Conservation (phyloP, 2,329 filamentous ascomycete species). For the Neopestalotiopsis rosae region DNA sequence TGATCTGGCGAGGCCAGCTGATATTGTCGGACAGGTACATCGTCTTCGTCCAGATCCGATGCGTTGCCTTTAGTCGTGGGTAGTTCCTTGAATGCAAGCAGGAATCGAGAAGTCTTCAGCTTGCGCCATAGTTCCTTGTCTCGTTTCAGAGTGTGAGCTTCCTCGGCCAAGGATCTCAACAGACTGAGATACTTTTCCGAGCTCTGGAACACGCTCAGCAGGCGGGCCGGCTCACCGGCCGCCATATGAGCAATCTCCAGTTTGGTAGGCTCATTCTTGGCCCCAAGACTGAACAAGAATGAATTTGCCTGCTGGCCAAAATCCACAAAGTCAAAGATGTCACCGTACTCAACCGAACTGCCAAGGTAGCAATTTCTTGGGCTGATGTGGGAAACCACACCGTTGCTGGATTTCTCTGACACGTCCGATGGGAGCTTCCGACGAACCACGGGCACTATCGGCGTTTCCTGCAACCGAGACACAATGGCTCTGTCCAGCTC, state of each 20-base stretch:
- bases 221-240: constrained; percentile 80
- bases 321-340: constrained; percentile 97
- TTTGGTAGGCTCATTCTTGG: constrained; percentile 89
- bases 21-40: constrained; percentile 75
- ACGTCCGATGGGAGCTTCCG: neutral
- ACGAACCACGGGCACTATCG: constrained; percentile 72
- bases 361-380: constrained; percentile 85
- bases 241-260: constrained; percentile 82
- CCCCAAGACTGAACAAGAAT: constrained; percentile 87
- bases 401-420: constrained; percentile 45
- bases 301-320: constrained; percentile 87
- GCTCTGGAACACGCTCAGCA: constrained; percentile 80
- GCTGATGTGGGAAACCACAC: constrained; percentile 58
- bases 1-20: constrained; percentile 74
- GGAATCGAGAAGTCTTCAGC: constrained; percentile 76
- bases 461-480: constrained; percentile 64
- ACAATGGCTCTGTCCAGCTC: constrained; percentile 72
- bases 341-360: constrained; percentile 70
- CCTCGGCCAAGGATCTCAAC: constrained; percentile 80
- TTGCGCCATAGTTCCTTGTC: constrained; percentile 79
- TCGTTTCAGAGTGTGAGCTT: constrained; percentile 70
- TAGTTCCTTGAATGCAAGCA: constrained; percentile 84
- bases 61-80: constrained; percentile 52
- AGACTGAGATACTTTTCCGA: constrained; percentile 87
- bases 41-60: constrained; percentile 62